Evolutionary conservation across 805 yeast species (phyloP), one percentile per base, ranked within the genome.

Genomic region (Saccharomyces paradoxus): DNA sequence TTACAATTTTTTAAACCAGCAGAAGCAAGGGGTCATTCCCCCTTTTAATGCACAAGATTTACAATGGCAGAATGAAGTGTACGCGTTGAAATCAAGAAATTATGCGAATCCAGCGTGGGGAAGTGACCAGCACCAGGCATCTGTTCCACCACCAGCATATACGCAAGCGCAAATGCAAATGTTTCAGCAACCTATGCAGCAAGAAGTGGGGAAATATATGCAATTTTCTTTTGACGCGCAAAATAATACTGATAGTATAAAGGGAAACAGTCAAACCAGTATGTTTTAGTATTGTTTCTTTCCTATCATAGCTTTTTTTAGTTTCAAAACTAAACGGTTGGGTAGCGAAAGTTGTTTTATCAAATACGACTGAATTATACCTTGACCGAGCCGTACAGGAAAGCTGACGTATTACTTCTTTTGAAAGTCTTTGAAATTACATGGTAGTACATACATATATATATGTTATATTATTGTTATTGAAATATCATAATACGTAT

Each of bases 181-280:
- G 28, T 29, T 24, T 31, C 55, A 53, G 24, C 57, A 52, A 26
- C 28, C 28, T 26, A 17, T 31, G 37, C 48, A 51, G 28, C 47
- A 26, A 30, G 53, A 50, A 26, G 46, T 22, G 26, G 37, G 50
- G 13, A 28, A 50, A 27, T 47, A 37, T 14, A 24, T 24, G 10
- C 47, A 48, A 22, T 50, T 27, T 22, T 49, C 49, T n/a, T 44
- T 47, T 24, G 52, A 51, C 13, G 41, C 50, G 2, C 53, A 31
- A 24, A 31, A 17, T 10, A 7, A 10, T 10, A 37, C 44, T 7
- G 44, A 17, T 9, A 37, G 8, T 10, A 37, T 37, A 9, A 37
- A 17, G 44, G 24, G 44, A 37, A 17, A 21, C 12, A 21, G 7
- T 17, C 44, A 4, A 3, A 37, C 17, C 24, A 10, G 13, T 37